Evolutionary conservation across 1,139 yeast species (phyloP), one percentile per base, ranked within the genome.

Genomic region (Insectozyma bohioensis): DNA sequence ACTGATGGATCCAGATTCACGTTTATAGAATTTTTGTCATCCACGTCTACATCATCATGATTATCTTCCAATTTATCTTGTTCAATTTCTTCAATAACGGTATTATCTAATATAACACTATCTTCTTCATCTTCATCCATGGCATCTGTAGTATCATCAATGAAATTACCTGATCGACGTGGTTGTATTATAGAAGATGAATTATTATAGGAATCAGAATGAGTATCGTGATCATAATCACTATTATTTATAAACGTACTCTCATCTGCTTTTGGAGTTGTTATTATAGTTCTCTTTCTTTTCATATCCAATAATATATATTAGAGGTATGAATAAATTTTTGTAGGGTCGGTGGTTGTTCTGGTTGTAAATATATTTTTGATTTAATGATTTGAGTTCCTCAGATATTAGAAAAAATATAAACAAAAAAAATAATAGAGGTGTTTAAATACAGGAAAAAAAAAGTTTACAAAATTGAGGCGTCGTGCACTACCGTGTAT

Each of bases 161-260:
- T n/a, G n/a, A n/a, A n/a, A n/a, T 10, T 22, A 16, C 6, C 8
- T 5, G 7, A 6, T 13, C 10, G 18, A 4, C n/a, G 17, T 5
- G 11, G 11, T 12, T 21, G 14, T 35, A 37, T 6, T 36, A 37
- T 12, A 29, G 17, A 11, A 18, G 20, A 6, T 25, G 20, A 15
- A 24, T 21, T 6, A 9, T 20, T 12, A n/a, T n/a, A n/a, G n/a
- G n/a, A n/a, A n/a, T n/a, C n/a, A 21, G 4, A 15, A 7, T 9
- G 5, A 4, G 4, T 4, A 4, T 30, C 16, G 15, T 19, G 33
- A 24, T 33, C 41, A 30, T 58, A 60, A 40, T 68, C 75, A 41
- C 73, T 67, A 39, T 68, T 68, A 42, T 68, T 68, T 24, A 68
- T 50, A 35, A 68, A 68, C 0, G 70, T 55, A 4, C 47, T 48